Evolutionary conservation across 345 rosid genomes (phyloP).

Genomic region (Schrenkiella parvula): DNA sequence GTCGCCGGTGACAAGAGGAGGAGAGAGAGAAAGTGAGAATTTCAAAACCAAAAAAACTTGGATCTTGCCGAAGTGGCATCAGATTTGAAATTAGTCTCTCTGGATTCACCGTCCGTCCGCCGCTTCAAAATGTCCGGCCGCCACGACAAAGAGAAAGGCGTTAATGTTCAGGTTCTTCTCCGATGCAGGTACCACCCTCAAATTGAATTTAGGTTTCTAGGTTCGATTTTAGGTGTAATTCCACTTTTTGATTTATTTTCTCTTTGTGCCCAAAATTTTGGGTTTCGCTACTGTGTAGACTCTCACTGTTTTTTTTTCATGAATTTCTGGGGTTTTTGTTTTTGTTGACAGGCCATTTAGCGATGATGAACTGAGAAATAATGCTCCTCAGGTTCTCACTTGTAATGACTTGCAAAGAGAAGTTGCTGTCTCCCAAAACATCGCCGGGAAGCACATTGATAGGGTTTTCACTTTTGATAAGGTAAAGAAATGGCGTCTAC

Average conservation of each 20-base stretch:
- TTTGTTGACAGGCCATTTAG: slow-evolving; percentile 74
- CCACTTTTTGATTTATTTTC: background rate
- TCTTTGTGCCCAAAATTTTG: background rate
- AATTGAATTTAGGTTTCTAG: background rate
- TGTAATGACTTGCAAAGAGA: slow-evolving; percentile 89
- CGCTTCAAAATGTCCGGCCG: slow-evolving; percentile 75
- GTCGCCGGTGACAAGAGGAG: slow-evolving; percentile 29
- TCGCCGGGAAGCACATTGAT: slow-evolving; percentile 93
- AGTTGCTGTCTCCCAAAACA: slow-evolving; percentile 89
- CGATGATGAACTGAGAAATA: slow-evolving; percentile 79
- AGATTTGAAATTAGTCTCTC: slow-evolving; percentile 3
- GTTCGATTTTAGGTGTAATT: background rate
- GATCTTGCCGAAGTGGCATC: background rate
- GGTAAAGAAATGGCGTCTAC: slow-evolving; percentile 36
- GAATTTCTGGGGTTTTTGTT: background rate
- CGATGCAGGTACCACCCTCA: slow-evolving; percentile 72
- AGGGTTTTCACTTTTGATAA: slow-evolving; percentile 95
- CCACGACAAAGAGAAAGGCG: slow-evolving; percentile 97
- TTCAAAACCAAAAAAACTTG: background rate
- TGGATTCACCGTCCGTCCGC: slow-evolving; percentile 46
- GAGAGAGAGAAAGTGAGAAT: background rate
- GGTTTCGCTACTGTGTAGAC: background rate
- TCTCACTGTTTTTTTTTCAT: background rate
- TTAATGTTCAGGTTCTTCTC: slow-evolving; percentile 95
- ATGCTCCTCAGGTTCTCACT: slow-evolving; percentile 92